Conservation (phyloP, 2,329 filamentous ascomycete species). For the Eutypa lata region DNA sequence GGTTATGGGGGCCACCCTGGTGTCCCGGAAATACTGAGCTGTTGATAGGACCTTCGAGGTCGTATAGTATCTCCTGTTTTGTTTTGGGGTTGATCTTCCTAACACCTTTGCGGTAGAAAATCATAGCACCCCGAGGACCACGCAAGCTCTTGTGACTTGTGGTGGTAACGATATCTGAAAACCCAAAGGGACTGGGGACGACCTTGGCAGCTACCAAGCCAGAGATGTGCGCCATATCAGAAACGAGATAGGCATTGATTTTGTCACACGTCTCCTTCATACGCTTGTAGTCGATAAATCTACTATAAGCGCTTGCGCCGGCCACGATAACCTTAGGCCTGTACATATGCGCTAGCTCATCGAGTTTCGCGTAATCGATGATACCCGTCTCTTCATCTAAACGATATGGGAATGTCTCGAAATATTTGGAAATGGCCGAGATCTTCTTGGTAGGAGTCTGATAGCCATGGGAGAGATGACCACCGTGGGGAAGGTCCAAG, state of each 20-base stretch:
- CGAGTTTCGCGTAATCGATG: conserved; percentile 92
- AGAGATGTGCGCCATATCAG: conserved; percentile 97
- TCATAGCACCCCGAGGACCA: conserved; percentile 93
- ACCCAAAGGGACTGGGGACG: conserved; percentile 82
- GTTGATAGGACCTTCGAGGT: conserved; percentile 93
- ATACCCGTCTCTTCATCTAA: conserved; percentile 85
- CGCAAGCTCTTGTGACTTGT: conserved; percentile 97
- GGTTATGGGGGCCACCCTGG: conserved; percentile 97
- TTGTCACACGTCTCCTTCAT: conserved; percentile 92
- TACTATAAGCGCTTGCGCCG: conserved; percentile 92
- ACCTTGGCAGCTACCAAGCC: conserved; percentile 90
- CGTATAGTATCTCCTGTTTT: conserved; percentile 80
- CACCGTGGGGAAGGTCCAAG: conserved; percentile 91
- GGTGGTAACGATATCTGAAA: conserved; percentile 93
- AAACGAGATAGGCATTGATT: conserved; percentile 85
- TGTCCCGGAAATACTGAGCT: conserved; percentile 96
- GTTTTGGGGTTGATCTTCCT: conserved; percentile 80
- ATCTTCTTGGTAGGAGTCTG: conserved; percentile 94
- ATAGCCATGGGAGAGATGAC: conserved; percentile 94
- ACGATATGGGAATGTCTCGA: conserved; percentile 94
- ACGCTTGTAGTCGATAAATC: conserved; percentile 89
- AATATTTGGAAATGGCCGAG: conserved; percentile 98
- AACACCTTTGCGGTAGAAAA: conserved; percentile 95
- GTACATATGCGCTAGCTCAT: conserved; percentile 83
- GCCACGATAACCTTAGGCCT: conserved; percentile 94